phyloP scores from a whole-genome alignment of 139 green algal species.

The Volvox africanus region DNA sequence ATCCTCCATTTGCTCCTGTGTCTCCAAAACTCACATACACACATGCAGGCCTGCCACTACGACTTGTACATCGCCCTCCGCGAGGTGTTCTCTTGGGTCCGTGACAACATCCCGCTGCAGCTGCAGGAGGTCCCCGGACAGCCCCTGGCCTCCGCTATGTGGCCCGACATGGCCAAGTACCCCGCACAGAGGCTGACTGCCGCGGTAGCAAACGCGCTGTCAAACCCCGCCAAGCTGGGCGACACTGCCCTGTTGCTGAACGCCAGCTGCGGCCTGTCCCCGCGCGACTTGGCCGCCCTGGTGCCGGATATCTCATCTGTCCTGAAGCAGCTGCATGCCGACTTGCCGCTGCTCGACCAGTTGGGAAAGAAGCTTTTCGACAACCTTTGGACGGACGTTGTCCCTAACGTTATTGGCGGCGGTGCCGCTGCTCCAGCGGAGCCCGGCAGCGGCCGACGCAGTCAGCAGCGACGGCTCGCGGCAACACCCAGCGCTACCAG shows the following conservation, averaged over 20 bases:
- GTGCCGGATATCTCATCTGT: neutral
- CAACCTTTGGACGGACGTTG: neutral
- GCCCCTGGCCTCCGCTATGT: neutral
- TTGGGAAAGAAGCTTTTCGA: neutral
- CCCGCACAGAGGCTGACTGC: neutral
- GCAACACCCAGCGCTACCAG: too few relatives aligned
- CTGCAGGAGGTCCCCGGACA: neutral
- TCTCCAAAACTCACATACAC: neutral
- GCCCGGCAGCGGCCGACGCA: neutral
- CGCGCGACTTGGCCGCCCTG: neutral
- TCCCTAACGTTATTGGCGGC: neutral
- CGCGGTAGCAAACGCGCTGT: neutral
- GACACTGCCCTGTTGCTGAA: neutral
- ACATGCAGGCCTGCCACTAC: constrained; percentile 31
- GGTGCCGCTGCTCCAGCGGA: neutral
- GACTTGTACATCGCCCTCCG: neutral
- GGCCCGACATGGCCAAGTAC: neutral
- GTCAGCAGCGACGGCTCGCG: neutral
- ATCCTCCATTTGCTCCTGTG: neutral
- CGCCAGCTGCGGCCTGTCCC: neutral
- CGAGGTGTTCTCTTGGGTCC: neutral
- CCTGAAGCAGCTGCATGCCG: neutral
- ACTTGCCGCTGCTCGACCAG: constrained; percentile 1
- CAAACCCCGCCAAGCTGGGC: neutral
- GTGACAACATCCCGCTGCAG: constrained; percentile 10